A percentile compares a stretch with the other conserved stretches of the same genome.
Evolutionary conservation across 768 basidiomycete species (phyloP).

Genomic region (Hericium rajendrae): DNA sequence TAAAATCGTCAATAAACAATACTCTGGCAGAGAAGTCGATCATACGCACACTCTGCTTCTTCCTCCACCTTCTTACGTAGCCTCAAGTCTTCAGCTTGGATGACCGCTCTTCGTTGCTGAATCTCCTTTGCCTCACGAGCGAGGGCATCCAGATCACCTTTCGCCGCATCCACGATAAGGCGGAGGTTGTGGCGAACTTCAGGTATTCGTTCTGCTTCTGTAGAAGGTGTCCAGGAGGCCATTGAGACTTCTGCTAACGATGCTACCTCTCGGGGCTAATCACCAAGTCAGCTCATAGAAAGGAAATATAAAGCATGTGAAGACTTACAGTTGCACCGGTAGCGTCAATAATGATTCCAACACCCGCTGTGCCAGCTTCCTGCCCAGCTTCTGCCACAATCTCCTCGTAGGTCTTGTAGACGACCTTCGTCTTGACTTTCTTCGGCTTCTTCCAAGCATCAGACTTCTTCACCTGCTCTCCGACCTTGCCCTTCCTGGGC

Average conservation of each 20-base stretch:
- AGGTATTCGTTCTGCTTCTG: slow-evolving; percentile 82
- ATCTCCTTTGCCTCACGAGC: slow-evolving; percentile 84
- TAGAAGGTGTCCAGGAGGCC: slow-evolving; percentile 78
- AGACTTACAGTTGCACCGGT: slow-evolving; percentile 78
- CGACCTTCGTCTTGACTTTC: slow-evolving; percentile 75
- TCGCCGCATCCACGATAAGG: slow-evolving; percentile 75
- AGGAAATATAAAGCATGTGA: slow-evolving; percentile 2
- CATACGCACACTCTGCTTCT: slow-evolving; percentile 62
- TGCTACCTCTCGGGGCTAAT: slow-evolving; percentile 76
- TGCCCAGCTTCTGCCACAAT: slow-evolving; percentile 82
- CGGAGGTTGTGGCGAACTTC: slow-evolving; percentile 96
- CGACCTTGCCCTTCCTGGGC: slow-evolving; percentile 39
- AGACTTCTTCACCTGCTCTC: slow-evolving; percentile 44
- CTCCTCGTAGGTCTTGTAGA: slow-evolving; percentile 97
- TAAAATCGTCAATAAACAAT: slow-evolving; percentile 3
- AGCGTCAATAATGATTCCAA: slow-evolving; percentile 91
- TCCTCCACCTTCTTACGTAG: slow-evolving; percentile 60
- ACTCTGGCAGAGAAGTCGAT: neutral
- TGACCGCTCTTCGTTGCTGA: slow-evolving; percentile 67
- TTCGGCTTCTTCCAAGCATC: slow-evolving; percentile 82
- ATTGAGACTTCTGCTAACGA: slow-evolving; percentile 72
- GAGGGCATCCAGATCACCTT: slow-evolving; percentile 77
- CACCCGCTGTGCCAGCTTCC: slow-evolving; percentile 35
- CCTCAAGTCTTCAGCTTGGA: slow-evolving; percentile 59
- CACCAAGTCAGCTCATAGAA: slow-evolving; percentile 1